phyloP scores from a whole-genome alignment of 2,329 filamentous ascomycete species.

The Penicillium carneum region DNA sequence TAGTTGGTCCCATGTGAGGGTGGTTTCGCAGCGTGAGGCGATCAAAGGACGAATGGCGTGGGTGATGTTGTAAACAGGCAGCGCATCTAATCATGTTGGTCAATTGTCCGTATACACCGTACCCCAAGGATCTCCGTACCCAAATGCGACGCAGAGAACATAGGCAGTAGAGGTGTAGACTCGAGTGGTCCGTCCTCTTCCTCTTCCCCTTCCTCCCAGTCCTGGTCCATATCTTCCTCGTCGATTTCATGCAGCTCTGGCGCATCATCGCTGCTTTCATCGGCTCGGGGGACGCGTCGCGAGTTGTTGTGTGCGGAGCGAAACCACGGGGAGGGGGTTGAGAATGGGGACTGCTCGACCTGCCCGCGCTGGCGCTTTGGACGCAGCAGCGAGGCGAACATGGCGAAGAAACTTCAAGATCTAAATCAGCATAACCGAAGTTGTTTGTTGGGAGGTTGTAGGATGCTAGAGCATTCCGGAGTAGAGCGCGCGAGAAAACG shows the following conservation, averaged over 20 bases:
- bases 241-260: slow-evolving; percentile 44
- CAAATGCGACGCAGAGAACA: slow-evolving; percentile 80
- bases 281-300: slow-evolving; percentile 19
- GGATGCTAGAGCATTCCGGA: slow-evolving; percentile 15
- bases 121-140: slow-evolving; percentile 57
- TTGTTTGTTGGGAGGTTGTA: neutral
- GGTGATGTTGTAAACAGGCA: slow-evolving; percentile 89
- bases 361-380: slow-evolving; percentile 30
- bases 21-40: slow-evolving; percentile 85
- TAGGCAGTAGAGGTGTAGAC: slow-evolving; percentile 68
- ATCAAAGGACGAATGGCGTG: slow-evolving; percentile 88
- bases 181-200: slow-evolving; percentile 55
- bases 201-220: slow-evolving; percentile 50
- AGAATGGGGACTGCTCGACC: slow-evolving; percentile 29
- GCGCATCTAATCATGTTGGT: slow-evolving; percentile 65
- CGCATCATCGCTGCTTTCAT: slow-evolving; percentile 27
- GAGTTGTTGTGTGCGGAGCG: slow-evolving; percentile 18
- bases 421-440: slow-evolving; percentile 23
- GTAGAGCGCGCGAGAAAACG: neutral
- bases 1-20: slow-evolving; percentile 91
- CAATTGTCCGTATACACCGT: neutral
- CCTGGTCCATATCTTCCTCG: slow-evolving; percentile 50
- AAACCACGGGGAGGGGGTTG: slow-evolving; percentile 30
- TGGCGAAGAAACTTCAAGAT: slow-evolving; percentile 18
- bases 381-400: slow-evolving; percentile 36